Percentiles rank a stretch among this genome's conserved stretches.
Evolutionary conservation across 805 yeast genomes (phyloP).

Genomic region (Pichia heedii): DNA sequence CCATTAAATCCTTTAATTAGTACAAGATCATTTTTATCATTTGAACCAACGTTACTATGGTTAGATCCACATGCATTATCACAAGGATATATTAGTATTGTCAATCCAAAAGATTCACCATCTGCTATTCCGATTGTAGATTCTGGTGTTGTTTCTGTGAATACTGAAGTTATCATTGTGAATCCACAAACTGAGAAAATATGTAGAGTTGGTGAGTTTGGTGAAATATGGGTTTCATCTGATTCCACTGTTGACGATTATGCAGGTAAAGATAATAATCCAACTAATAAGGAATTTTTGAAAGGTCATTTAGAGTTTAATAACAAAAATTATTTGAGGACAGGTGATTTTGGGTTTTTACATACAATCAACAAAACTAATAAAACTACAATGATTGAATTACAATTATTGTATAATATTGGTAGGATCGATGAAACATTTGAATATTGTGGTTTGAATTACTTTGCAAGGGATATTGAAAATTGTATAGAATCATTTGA

Average conservation of each 20-base stretch:
- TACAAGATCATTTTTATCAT: conserved; percentile 76
- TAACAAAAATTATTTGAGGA: conserved; percentile 61
- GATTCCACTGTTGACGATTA: conserved; percentile 69
- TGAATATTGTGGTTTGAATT: conserved; percentile 85
- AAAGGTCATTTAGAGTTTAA: conserved; percentile 54
- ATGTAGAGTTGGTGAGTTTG: conserved; percentile 85
- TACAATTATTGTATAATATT: conserved; percentile 76
- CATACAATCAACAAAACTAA: conserved; percentile 50
- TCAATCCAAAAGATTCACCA: conserved; percentile 62
- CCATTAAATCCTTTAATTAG: conserved; percentile 75
- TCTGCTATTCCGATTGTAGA: conserved; percentile 76
- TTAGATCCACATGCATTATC: conserved; percentile 81
- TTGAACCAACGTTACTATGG: conserved; percentile 81
- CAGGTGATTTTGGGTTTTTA: conserved; percentile 91
- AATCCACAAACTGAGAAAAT: conserved; percentile 81
- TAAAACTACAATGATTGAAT: conserved; percentile 25
- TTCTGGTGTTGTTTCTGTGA: conserved; percentile 92
- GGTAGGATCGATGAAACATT: conserved; percentile 83
- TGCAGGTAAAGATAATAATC: conserved; percentile 30
- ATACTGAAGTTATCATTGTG: conserved; percentile 88
- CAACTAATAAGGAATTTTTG: conserved; percentile 40
- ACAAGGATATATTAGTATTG: conserved; percentile 78
- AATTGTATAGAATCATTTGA: conserved; percentile 45
- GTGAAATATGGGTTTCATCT: conserved; percentile 94
- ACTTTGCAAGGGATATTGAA: conserved; percentile 82